Conservation (phyloP, 257 asterid species). For the Solanum gandarillasii region DNA sequence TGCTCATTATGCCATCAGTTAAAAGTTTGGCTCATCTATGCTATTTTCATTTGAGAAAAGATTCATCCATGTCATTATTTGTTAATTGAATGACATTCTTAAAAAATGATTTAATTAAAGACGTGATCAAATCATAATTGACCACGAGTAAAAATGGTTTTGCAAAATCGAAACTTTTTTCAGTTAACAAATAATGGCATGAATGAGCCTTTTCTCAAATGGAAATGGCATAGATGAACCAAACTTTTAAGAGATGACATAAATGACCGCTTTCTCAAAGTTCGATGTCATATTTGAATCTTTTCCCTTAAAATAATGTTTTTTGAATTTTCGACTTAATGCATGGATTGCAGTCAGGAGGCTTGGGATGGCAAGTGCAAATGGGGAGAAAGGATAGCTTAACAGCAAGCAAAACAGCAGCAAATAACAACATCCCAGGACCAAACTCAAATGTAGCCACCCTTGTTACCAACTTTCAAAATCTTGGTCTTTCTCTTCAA, state of each 20-base stretch:
- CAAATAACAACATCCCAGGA: constrained; percentile 59
- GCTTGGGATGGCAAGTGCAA: constrained; percentile 71
- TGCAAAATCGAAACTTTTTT: background rate
- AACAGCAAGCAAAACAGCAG: constrained; percentile 48
- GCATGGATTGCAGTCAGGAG: constrained; percentile 50
- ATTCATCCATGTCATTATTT: background rate
- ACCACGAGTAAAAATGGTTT: too few species aligned
- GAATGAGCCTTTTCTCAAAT: background rate
- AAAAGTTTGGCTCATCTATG: background rate
- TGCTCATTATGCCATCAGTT: background rate
- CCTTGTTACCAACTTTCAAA: constrained; percentile 48
- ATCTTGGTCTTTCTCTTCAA: constrained; percentile 49
- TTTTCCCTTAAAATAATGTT: background rate
- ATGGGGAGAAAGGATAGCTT: constrained; percentile 74
- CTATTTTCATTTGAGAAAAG: background rate
- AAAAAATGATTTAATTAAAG: too few species aligned
- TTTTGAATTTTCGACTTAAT: background rate
- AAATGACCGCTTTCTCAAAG: background rate
- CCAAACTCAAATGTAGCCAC: constrained; percentile 67
- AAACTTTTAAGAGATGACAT: too few species aligned
- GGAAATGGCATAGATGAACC: too few species aligned
- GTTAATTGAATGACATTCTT: background rate
- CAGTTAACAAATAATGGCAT: background rate
- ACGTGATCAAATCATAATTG: background rate
- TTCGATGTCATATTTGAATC: background rate